Percentiles rank a stretch among this genome's conserved stretches.
phyloP scores from a whole-genome alignment of 169 alveolate genomes.

The Plasmodium cynomolgi region DNA sequence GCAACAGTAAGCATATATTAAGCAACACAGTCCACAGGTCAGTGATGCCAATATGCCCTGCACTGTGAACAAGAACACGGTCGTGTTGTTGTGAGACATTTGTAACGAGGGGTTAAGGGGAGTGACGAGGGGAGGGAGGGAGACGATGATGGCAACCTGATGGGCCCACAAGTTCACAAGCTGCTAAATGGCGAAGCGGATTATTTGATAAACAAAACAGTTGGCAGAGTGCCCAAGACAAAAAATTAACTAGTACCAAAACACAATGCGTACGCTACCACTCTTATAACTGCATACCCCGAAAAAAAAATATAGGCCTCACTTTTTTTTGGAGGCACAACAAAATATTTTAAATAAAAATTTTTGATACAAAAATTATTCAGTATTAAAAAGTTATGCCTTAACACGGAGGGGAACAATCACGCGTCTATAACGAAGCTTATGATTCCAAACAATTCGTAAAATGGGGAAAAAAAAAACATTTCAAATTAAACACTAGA shows the following conservation, averaged over 20 bases:
- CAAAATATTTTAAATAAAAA: not conserved
- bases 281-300: not conserved
- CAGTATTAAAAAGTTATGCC: not conserved
- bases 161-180: not conserved
- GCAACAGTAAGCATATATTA: constrained; percentile 51
- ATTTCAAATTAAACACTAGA: not conserved
- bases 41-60: constrained; percentile 65
- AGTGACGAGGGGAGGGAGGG: not conserved
- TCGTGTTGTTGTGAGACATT: constrained; percentile 48
- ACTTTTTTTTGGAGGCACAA: not conserved
- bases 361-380: not conserved
- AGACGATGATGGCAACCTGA: not conserved
- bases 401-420: not conserved
- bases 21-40: constrained; percentile 70
- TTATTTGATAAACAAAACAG: not conserved
- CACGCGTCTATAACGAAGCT: not conserved
- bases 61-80: constrained; percentile 46
- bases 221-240: not conserved
- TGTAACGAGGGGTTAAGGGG: not conserved
- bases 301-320: not conserved
- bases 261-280: not conserved
- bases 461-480: not conserved
- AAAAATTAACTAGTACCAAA: not conserved
- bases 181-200: not conserved
- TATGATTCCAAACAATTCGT: not conserved